These are phyloP conservation scores for Osmanthus fragrans DNA, from an alignment of 257 asterid species.

Conservation along the genomic window DNA sequence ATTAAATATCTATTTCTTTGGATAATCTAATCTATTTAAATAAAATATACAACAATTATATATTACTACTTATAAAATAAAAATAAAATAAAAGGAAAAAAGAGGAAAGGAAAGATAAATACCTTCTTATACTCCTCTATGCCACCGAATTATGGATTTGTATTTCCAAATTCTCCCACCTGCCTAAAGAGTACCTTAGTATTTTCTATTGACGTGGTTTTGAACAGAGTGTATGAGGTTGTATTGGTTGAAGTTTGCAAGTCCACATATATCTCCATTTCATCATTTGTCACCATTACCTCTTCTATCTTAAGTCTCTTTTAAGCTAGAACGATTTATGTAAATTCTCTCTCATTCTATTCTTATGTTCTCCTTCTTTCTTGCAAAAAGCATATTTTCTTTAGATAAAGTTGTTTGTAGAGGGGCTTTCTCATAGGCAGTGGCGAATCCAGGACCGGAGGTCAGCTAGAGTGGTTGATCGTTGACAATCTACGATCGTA, in stretches of 20 bases:
- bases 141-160: too few relatives aligned
- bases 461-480: too few relatives aligned
- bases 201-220: conserved; percentile 78
- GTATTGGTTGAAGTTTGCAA: conserved; percentile 75
- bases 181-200: conserved; percentile 81
- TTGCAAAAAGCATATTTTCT: conserved; percentile 76
- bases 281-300: conserved; percentile 50
- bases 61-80: too few relatives aligned
- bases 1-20: too few relatives aligned
- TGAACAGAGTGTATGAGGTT: conserved; percentile 65
- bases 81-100: too few relatives aligned
- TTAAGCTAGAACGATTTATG: conserved; percentile 68
- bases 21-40: too few relatives aligned
- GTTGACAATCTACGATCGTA: too few relatives aligned
- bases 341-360: conserved; percentile 78
- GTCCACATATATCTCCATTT: conserved; percentile 84
- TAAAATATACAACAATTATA: too few relatives aligned
- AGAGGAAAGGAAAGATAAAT: too few relatives aligned
- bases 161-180: conserved; percentile 36
- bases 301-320: conserved; percentile 69
- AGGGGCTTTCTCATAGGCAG: too few relatives aligned
- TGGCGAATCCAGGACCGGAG: too few relatives aligned
- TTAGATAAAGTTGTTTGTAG: conserved; percentile 18
- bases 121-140: too few relatives aligned
- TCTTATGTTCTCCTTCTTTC: conserved; percentile 67